A percentile compares a stretch with the other conserved stretches of the same genome.
These are phyloP conservation scores for Penicillium nucicola DNA, from an alignment of 495 filamentous ascomycete genomes.

Conservation along the genomic window DNA sequence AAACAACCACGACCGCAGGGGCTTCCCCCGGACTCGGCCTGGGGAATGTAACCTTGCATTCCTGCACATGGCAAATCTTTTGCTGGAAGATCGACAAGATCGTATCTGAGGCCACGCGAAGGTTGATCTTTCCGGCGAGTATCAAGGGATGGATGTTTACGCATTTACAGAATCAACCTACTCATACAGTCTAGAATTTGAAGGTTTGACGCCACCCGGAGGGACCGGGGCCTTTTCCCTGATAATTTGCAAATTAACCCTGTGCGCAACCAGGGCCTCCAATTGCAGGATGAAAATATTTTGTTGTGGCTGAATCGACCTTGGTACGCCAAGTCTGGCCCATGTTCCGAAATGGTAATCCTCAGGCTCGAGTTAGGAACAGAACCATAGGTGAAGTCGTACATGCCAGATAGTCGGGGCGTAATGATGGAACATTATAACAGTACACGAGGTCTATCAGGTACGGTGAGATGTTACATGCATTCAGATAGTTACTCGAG, in stretches of 20 bases:
- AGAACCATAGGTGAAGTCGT: background rate
- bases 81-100: conserved; percentile 16
- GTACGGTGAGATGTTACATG: too few relatives aligned
- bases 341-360: background rate
- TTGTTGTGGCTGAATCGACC: background rate
- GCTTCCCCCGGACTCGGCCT: background rate
- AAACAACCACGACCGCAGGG: conserved; percentile 11
- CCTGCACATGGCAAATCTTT: conserved; percentile 16
- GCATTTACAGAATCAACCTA: too few relatives aligned
- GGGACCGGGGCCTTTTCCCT: background rate
- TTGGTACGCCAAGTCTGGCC: background rate
- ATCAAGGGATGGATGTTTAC: too few relatives aligned
- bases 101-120: conserved; percentile 20
- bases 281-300: background rate
- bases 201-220: conserved; percentile 9
- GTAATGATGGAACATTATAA: background rate
- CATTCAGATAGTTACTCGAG: too few relatives aligned
- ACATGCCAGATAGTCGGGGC: background rate
- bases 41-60: conserved; percentile 12
- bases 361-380: too few relatives aligned
- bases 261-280: background rate
- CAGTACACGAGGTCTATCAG: too few relatives aligned
- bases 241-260: background rate
- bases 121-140: conserved; percentile 1
- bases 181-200: background rate